phyloP scores from a whole-genome alignment of 2,329 filamentous ascomycete genomes.

The Ophiocordyceps camponoti-leonardi region DNA sequence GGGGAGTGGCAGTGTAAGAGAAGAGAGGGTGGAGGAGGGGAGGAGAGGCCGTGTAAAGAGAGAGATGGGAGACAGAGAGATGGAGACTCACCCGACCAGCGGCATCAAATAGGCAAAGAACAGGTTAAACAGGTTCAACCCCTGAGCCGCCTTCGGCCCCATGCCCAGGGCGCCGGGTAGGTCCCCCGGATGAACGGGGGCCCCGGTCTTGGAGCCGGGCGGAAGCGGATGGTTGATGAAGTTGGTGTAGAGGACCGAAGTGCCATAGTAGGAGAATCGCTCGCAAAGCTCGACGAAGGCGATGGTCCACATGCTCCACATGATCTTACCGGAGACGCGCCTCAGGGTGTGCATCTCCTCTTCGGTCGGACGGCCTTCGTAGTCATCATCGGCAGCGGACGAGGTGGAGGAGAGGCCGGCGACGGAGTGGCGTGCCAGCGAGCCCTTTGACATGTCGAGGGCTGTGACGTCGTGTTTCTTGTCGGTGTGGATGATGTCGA shows the following conservation, averaged over 20 bases:
- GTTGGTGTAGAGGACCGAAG: slow-evolving; percentile 50
- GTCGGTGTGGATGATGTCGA: too few species aligned
- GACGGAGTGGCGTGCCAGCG: slow-evolving; percentile 3
- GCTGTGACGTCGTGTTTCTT: slow-evolving; percentile 7
- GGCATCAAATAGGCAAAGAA: slow-evolving; percentile 48
- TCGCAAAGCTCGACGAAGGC: slow-evolving; percentile 61
- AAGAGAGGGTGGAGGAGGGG: too few species aligned
- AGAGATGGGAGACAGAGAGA: not conserved
- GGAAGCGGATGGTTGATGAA: slow-evolving; percentile 42
- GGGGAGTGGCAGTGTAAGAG: too few species aligned
- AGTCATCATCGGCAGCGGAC: slow-evolving; percentile 10
- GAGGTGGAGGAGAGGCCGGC: slow-evolving; percentile 4
- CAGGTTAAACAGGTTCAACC: slow-evolving; percentile 33
- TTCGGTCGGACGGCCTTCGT: slow-evolving; percentile 33
- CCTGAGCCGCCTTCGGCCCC: slow-evolving; percentile 33
- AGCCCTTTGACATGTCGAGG: slow-evolving; percentile 9
- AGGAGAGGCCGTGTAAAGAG: too few species aligned
- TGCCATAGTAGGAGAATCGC: slow-evolving; percentile 64
- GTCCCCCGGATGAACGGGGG: slow-evolving; percentile 15
- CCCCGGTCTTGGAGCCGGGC: slow-evolving; percentile 33
- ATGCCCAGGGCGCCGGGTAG: slow-evolving; percentile 36
- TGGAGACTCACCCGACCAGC: slow-evolving; percentile 29
- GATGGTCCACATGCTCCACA: slow-evolving; percentile 49
- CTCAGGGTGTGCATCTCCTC: slow-evolving; percentile 45
- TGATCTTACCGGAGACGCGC: slow-evolving; percentile 46